Evolutionary conservation across 768 basidiomycete genomes (phyloP).

Genomic region (Tylopilus intermedius): DNA sequence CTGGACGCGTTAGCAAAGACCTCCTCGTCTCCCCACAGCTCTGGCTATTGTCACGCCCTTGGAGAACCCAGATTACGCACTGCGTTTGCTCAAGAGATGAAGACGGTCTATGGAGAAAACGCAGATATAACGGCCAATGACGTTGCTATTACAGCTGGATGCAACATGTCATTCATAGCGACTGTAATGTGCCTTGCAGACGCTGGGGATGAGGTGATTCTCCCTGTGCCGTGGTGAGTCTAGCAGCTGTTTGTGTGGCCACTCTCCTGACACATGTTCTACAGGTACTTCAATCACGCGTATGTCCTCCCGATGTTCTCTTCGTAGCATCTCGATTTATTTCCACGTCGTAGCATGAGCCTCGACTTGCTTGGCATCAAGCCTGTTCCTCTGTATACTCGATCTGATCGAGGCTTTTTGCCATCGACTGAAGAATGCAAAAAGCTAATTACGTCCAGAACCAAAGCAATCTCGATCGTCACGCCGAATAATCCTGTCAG

Average conservation of each 20-base stretch:
- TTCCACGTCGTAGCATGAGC: slow-evolving; percentile 49
- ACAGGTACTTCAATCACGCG: slow-evolving; percentile 65
- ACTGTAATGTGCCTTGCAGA: slow-evolving; percentile 61
- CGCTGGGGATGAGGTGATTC: slow-evolving; percentile 63
- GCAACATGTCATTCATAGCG: slow-evolving; percentile 68
- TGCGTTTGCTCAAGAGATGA: slow-evolving; percentile 60
- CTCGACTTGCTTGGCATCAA: slow-evolving; percentile 59
- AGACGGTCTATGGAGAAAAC: slow-evolving; percentile 45
- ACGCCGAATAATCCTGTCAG: slow-evolving; percentile 73
- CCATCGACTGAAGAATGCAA: slow-evolving; percentile 52
- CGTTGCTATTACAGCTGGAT: slow-evolving; percentile 65
- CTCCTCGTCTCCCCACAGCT: slow-evolving; percentile 38
- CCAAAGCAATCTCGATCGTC: slow-evolving; percentile 68
- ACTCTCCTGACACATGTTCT: background rate
- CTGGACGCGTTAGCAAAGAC: slow-evolving; percentile 45
- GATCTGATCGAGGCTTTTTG: slow-evolving; percentile 48
- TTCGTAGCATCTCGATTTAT: background rate
- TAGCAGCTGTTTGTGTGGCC: background rate
- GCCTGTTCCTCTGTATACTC: slow-evolving; percentile 50
- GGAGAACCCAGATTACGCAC: slow-evolving; percentile 52
- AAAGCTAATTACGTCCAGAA: slow-evolving; percentile 50
- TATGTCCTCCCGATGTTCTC: slow-evolving; percentile 20
- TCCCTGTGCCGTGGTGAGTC: slow-evolving; percentile 65
- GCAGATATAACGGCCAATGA: slow-evolving; percentile 50
- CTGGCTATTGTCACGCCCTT: slow-evolving; percentile 55